Percentiles rank a stretch among this genome's conserved stretches.
Conservation (phyloP, 768 basidiomycete species). For the Pleurotus sapidus region DNA sequence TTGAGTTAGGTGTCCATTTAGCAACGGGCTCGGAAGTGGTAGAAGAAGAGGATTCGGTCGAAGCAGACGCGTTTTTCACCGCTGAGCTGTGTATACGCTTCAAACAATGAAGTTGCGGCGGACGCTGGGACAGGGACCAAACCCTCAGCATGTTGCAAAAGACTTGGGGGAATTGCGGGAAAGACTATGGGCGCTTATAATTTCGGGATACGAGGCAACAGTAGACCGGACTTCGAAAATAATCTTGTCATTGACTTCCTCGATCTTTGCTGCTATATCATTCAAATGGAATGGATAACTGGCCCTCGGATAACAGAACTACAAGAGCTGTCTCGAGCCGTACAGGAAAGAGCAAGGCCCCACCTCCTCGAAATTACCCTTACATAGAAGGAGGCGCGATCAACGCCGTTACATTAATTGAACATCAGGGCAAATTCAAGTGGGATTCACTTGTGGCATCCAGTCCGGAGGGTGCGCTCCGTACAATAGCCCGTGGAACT, state of each 20-base stretch:
- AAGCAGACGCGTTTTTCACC: slow-evolving; percentile 25
- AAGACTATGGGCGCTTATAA: neutral
- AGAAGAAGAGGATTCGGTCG: slow-evolving; percentile 19
- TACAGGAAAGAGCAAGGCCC: slow-evolving; percentile 25
- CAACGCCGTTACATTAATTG: slow-evolving; percentile 52
- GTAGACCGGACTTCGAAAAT: neutral
- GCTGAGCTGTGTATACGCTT: slow-evolving; percentile 40
- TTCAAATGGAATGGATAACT: slow-evolving; percentile 74
- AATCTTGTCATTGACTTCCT: neutral
- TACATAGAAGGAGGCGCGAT: slow-evolving; percentile 54
- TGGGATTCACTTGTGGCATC: slow-evolving; percentile 43
- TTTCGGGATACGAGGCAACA: neutral
- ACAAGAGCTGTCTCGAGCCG: slow-evolving; percentile 12
- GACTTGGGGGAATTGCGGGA: neutral
- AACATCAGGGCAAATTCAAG: slow-evolving; percentile 38
- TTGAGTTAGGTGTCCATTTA: slow-evolving; percentile 84
- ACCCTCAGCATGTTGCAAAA: neutral
- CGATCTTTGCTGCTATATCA: neutral
- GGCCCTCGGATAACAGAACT: slow-evolving; percentile 54
- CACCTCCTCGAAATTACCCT: slow-evolving; percentile 39
- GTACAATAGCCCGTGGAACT: too few species aligned
- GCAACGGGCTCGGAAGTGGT: slow-evolving; percentile 23
- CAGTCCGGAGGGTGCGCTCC: too few species aligned
- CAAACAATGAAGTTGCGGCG: neutral
- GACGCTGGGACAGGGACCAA: slow-evolving; percentile 1